Evolutionary conservation across 2,329 filamentous ascomycete genomes (phyloP), one percentile per base, ranked within the genome.

Genomic region (Domatiomyces globalis): DNA sequence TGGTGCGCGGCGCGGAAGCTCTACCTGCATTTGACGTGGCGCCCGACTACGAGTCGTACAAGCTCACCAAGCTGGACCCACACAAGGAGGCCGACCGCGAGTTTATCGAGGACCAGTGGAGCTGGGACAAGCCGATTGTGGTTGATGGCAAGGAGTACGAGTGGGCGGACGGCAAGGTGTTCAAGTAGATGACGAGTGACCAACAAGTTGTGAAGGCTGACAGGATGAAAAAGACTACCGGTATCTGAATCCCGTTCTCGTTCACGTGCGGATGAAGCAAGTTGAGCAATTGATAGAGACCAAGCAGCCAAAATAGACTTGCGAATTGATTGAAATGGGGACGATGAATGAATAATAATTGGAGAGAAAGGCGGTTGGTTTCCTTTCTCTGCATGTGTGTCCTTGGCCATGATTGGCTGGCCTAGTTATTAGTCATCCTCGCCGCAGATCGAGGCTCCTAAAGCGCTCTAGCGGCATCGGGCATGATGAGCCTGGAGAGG

Each of bases 41-140:
- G 67, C 92, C 92, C 65, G 92, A 98, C 75, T 88, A 79, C 71
- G 92, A 98, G 81, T 90, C 85, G 76, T 98, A 96, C 80, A 72
- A 79, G 63, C 96, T 96, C 82, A 84, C 75, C 71, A 96, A 95
- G 84, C 87, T 98, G 65, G 90, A 98, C 78, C 84, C 81, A 68
- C 80, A 72, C 70, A 95, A 87, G 69, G 70, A 78, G 51, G 87
- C 89, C 71, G 87, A 96, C 79, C 81, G 78, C 67, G 83, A 85
- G 69, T 89, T 85, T 69, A 76, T 98, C 66, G 81, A 92, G 67
- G 81, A 85, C 68, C 77, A 84, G 73, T 98, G 92, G 92, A 76
- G 80, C 57, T 95, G 88, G 86, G 92, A 96, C 71, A 85, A 87
- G 76, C 82, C 85, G 60, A 74, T 89, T 65, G 74, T 73, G 59